Evolutionary conservation across 441 rosid genomes (phyloP), one percentile per base, ranked within the genome.

Genomic region (Aquilaria agallochum): DNA sequence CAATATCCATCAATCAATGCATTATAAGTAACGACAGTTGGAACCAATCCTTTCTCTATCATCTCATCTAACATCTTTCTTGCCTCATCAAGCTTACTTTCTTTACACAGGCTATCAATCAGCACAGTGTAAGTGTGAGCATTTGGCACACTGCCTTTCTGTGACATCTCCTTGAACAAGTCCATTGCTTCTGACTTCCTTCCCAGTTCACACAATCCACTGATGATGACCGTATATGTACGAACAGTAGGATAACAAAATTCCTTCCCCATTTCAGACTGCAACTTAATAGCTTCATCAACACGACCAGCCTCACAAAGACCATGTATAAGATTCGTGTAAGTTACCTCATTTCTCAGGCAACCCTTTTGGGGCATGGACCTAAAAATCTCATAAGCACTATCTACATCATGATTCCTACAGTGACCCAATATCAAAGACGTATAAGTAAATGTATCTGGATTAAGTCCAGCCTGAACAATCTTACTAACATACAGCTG

Each of bases 1-100:
- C 89, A 86, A 56, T 88, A 88, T 64, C 95, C 95, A 51, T 84
- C 78, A 66, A 86, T 81, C 72, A 90, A 70, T 9, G 88, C 95
- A 81, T 90, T 90, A 63, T 88, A 90, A 31, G 97, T 86, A 65
- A 87, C 80, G 52, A 83, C 85, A 74, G 49, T 76, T 32, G 93
- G 93, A 73, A 72, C 70, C 62, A 83, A 62, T 69, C 88, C 78
- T 68, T 72, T 88, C 79, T 73, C 82, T 59, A 78, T 40, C 88
- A 88, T 79, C 50, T 68, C 78, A 72, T 64, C 72, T 31, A 88
- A 59, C 78, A 84, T 58, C 62, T 56, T 68, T 59, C 83, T 82
- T 9, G 87, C 83, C 48, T 86, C 86, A 56, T 79, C 75, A 60
- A 88, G 36, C 64, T 81, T 77, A 63, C 67, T 58, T 36, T 84